A percentile compares a stretch with the other conserved stretches of the same genome.
Evolutionary conservation across 2,329 filamentous ascomycete species (phyloP).

Genomic region (Fusarium mundagurra): DNA sequence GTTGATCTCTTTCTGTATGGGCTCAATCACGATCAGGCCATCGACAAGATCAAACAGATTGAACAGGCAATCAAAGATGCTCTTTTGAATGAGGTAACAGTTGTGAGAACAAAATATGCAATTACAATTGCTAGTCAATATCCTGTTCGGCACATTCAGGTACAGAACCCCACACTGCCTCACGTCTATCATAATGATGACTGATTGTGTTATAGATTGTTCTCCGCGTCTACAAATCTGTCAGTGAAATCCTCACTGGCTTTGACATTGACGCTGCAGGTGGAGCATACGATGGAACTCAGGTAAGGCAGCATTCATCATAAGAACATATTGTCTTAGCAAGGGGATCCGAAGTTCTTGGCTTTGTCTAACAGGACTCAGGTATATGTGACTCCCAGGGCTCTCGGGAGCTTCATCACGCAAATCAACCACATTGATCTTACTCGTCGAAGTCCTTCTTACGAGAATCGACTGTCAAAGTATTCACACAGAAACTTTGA

Average conservation of each 20-base stretch:
- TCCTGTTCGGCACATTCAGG: conserved; percentile 81
- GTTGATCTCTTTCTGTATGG: conserved; percentile 89
- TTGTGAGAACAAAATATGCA: conserved; percentile 85
- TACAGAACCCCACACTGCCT: conserved; percentile 34
- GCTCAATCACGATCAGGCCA: conserved; percentile 77
- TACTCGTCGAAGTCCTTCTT: conserved; percentile 81
- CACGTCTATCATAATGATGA: background rate
- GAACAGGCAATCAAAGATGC: conserved; percentile 79
- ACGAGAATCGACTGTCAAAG: conserved; percentile 87
- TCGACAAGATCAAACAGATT: conserved; percentile 86
- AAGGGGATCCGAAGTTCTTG: background rate
- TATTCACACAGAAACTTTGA: conserved; percentile 88
- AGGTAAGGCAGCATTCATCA: conserved; percentile 60
- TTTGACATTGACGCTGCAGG: conserved; percentile 90
- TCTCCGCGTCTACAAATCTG: conserved; percentile 82
- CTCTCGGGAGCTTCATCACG: conserved; percentile 80
- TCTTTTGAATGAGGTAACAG: conserved; percentile 84
- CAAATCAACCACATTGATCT: conserved; percentile 86
- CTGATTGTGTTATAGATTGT: conserved; percentile 69
- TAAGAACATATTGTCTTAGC: background rate
- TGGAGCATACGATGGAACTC: conserved; percentile 80
- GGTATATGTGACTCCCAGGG: conserved; percentile 81
- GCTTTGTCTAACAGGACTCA: conserved; percentile 52
- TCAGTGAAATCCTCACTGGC: conserved; percentile 85
- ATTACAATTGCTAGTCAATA: conserved; percentile 88